phyloP scores from a whole-genome alignment of 2,329 filamentous ascomycete species.

The Pyrenophora seminiperda region DNA sequence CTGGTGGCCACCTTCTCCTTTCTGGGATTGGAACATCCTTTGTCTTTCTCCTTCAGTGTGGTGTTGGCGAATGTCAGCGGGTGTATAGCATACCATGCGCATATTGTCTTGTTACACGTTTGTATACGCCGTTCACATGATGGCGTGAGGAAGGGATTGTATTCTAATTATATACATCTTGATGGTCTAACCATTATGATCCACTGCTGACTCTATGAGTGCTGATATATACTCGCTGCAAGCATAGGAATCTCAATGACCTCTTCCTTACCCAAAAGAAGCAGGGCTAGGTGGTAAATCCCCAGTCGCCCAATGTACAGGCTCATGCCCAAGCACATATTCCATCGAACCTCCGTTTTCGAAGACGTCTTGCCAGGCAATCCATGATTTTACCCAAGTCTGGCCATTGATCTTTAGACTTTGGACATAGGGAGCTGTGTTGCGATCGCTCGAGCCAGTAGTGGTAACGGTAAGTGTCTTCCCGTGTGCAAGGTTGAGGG shows the following conservation, averaged over 20 bases:
- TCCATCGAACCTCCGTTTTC: conserved; percentile 63
- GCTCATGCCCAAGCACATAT: conserved; percentile 63
- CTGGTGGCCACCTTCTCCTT: not conserved
- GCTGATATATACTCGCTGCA: not conserved
- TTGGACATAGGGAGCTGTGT: conserved; percentile 64
- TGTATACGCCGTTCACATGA: no score
- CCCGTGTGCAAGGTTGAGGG: conserved; percentile 61
- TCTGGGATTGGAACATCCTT: not conserved
- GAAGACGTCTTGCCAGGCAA: conserved; percentile 70
- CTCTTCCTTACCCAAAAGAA: conserved; percentile 5
- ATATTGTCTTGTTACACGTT: not conserved
- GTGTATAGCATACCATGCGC: conserved; percentile 6
- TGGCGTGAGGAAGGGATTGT: no score
- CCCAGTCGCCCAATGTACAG: conserved; percentile 63
- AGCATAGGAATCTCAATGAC: no score
- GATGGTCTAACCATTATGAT: not conserved
- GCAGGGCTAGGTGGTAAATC: conserved; percentile 66
- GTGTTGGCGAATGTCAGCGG: not conserved
- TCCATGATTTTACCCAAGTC: conserved; percentile 67
- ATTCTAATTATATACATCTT: no score
- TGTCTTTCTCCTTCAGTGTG: not conserved
- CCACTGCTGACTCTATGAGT: not conserved
- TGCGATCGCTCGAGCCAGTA: conserved; percentile 48
- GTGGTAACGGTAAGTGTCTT: conserved; percentile 62
- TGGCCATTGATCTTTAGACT: conserved; percentile 68